Conservation (phyloP, 2,329 filamentous ascomycete species). For the Aaosphaeria pasadenensis region DNA sequence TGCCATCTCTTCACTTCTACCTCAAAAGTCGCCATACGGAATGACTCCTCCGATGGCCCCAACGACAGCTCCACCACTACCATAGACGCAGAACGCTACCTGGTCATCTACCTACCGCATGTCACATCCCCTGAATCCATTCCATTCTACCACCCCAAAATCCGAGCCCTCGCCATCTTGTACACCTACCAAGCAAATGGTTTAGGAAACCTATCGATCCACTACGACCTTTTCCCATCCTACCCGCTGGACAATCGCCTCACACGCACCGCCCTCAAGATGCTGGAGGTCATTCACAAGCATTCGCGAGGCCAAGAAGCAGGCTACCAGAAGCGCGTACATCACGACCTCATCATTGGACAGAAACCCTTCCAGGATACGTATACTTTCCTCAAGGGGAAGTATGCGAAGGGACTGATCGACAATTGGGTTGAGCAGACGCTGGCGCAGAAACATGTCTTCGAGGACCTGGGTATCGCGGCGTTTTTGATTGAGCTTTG, state of each 20-base stretch:
- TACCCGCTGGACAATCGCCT: constrained; percentile 51
- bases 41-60: constrained; percentile 24
- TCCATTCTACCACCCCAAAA: constrained; percentile 84
- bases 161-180: constrained; percentile 71
- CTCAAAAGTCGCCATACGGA: constrained; percentile 8
- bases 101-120: constrained; percentile 80
- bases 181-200: constrained; percentile 59
- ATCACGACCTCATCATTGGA: constrained; percentile 78
- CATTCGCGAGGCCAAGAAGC: constrained; percentile 63
- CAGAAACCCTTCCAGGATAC: constrained; percentile 77
- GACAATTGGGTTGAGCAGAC: constrained; percentile 81
- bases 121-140: constrained; percentile 58
- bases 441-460: constrained; percentile 87
- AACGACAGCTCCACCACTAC: constrained; percentile 1
- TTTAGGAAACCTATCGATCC: constrained; percentile 48
- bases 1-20: constrained; percentile 64
- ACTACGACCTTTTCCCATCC: constrained; percentile 48
- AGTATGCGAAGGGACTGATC: constrained; percentile 70
- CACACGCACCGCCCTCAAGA: constrained; percentile 63
- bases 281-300: constrained; percentile 68
- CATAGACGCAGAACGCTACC: constrained; percentile 39
- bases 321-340: constrained; percentile 76
- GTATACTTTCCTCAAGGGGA: constrained; percentile 75
- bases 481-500: constrained; percentile 92
- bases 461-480: constrained; percentile 88